These are phyloP conservation scores for Centaurea solstitialis DNA, from an alignment of 129 eudicot species.

Conservation along the genomic window DNA sequence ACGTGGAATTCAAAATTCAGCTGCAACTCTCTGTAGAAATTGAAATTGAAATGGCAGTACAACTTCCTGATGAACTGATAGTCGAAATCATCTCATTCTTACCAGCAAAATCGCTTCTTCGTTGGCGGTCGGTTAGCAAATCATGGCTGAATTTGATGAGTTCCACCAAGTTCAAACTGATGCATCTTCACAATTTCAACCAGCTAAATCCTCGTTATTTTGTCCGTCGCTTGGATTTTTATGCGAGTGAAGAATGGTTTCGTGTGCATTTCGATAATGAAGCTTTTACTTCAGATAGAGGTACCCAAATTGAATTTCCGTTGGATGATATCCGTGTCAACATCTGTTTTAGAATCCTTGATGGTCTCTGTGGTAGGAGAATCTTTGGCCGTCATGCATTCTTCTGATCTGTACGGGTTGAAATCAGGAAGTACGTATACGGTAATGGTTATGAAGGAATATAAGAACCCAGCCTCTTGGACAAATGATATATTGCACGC, in stretches of 20 bases:
- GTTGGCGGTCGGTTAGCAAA: neutral
- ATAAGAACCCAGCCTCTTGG: neutral
- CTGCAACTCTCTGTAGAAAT: neutral
- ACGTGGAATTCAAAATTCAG: neutral
- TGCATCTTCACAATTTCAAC: slow-evolving; percentile 1
- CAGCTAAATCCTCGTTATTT: neutral
- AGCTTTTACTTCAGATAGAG: neutral
- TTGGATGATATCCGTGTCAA: neutral
- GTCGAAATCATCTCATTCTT: neutral
- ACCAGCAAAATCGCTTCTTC: slow-evolving; percentile 2
- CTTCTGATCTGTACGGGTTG: neutral
- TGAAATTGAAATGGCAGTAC: neutral
- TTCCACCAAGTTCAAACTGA: neutral
- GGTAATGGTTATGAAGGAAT: slow-evolving; percentile 1
- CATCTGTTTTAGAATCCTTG: neutral
- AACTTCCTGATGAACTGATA: neutral
- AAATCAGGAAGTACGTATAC: neutral
- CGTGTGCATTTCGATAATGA: neutral
- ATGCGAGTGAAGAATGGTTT: neutral
- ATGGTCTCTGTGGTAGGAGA: neutral
- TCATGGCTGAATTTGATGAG: neutral
- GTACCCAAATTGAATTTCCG: neutral
- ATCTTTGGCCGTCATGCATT: neutral
- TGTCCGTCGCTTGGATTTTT: neutral
- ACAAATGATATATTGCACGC: neutral